Conservation (phyloP, 2,329 filamentous ascomycete genomes). For the Sporothrix schenckii region DNA sequence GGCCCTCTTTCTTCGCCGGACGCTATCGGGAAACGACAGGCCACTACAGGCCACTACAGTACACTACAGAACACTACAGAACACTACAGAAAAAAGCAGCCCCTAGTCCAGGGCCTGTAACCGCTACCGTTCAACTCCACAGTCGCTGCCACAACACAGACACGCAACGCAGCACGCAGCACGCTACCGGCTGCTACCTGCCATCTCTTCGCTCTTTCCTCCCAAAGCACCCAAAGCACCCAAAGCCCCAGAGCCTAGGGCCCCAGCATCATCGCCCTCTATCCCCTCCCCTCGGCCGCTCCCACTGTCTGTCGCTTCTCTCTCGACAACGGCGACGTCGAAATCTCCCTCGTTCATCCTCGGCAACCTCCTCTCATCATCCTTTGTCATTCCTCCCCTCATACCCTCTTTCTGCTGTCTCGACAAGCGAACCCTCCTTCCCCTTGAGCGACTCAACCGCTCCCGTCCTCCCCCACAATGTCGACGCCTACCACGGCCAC, state of each 20-base stretch:
- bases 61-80: slow-evolving; percentile 13
- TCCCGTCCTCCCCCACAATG: slow-evolving; percentile 54
- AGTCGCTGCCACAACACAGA: background rate
- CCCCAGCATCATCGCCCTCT: slow-evolving; percentile 22
- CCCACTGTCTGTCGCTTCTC: slow-evolving; percentile 11
- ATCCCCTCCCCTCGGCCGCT: slow-evolving; percentile 22
- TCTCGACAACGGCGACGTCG: slow-evolving; percentile 20
- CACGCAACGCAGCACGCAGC: slow-evolving; percentile 10
- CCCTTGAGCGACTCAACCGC: slow-evolving; percentile 11
- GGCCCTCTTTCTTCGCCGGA: background rate
- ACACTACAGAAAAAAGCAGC: slow-evolving; percentile 2
- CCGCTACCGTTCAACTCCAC: slow-evolving; percentile 17
- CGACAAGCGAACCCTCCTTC: slow-evolving; percentile 20
- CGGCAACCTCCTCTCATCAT: background rate
- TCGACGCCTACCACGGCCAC: slow-evolving; percentile 80
- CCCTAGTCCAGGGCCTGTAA: slow-evolving; percentile 27
- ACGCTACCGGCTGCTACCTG: slow-evolving; percentile 4
- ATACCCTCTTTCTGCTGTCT: background rate
- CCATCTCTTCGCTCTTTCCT: background rate
- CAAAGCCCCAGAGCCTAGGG: background rate
- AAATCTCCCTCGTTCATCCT: slow-evolving; percentile 6
- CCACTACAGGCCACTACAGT: slow-evolving; percentile 5
- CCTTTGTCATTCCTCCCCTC: background rate
- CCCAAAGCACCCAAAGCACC: too few relatives aligned
- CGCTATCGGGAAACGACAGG: slow-evolving; percentile 10